phyloP scores from a whole-genome alignment of 495 filamentous ascomycete species.

The Chaetomium cochliodes region DNA sequence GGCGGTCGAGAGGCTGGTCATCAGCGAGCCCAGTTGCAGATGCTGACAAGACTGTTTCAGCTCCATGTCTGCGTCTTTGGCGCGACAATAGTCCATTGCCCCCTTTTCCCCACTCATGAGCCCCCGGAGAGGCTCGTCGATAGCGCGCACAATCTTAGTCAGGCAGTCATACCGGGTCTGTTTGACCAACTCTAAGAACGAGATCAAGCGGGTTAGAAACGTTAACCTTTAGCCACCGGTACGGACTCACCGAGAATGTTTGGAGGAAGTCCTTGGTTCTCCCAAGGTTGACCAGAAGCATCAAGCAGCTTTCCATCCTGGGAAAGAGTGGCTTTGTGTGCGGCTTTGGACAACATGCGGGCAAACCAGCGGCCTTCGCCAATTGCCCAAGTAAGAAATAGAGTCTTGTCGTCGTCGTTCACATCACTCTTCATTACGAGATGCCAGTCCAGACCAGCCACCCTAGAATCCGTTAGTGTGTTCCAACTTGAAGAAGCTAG shows the following conservation, averaged over 20 bases:
- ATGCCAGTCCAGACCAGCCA: constrained; percentile 20
- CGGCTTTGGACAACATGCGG: constrained; percentile 17
- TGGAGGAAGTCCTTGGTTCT: constrained; percentile 17
- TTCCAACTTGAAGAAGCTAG: too few relatives aligned
- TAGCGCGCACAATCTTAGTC: neutral
- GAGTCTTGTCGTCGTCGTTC: constrained; percentile 24
- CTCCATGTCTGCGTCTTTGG: constrained; percentile 10
- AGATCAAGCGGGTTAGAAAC: neutral
- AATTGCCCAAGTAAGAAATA: constrained; percentile 29
- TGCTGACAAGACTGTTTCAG: constrained; percentile 23
- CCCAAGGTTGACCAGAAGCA: constrained; percentile 20
- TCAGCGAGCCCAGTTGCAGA: constrained; percentile 28
- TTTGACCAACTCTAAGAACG: constrained; percentile 19
- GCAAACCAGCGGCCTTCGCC: constrained; percentile 26
- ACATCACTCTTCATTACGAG: constrained; percentile 11
- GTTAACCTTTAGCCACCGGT: neutral
- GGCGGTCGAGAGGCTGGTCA: constrained; percentile 17
- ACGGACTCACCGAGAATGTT: constrained; percentile 20
- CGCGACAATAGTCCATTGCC: constrained; percentile 18
- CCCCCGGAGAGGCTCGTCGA: constrained; percentile 9
- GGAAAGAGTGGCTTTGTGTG: constrained; percentile 21
- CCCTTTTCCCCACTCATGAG: constrained; percentile 13
- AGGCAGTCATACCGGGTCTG: constrained; percentile 12
- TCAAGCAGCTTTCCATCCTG: constrained; percentile 16
- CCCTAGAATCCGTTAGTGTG: constrained; percentile 1